phyloP scores from a whole-genome alignment of 768 basidiomycete species.

The Leccinellum rugosiceps region DNA sequence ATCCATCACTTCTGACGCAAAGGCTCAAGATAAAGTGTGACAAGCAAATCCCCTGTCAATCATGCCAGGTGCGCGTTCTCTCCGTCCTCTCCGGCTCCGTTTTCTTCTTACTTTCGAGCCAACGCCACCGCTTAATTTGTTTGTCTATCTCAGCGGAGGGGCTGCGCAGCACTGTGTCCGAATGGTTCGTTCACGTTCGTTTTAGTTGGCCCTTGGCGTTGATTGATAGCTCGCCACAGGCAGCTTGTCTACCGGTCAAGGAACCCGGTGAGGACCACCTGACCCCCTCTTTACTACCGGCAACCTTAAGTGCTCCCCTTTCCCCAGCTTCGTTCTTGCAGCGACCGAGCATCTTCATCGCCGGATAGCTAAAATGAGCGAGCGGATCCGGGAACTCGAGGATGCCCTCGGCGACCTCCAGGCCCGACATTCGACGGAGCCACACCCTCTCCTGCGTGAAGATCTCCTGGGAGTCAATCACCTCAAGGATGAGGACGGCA shows the following conservation, averaged over 20 bases:
- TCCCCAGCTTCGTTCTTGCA: conserved; percentile 52
- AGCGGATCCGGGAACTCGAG: conserved; percentile 57
- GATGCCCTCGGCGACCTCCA: conserved; percentile 56
- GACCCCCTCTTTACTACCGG: neutral
- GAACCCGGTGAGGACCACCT: conserved; percentile 49
- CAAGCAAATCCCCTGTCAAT: conserved; percentile 78
- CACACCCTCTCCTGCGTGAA: conserved; percentile 58
- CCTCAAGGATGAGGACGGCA: conserved; percentile 25
- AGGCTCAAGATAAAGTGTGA: conserved; percentile 81
- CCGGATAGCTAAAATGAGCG: conserved; percentile 49
- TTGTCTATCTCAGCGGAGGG: conserved; percentile 45
- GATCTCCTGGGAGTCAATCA: conserved; percentile 40
- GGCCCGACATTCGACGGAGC: conserved; percentile 46
- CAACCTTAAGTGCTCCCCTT: conserved; percentile 8
- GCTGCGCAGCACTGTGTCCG: conserved; percentile 68
- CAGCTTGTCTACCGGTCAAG: conserved; percentile 76
- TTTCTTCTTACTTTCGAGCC: neutral
- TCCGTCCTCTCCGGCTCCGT: neutral
- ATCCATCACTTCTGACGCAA: conserved; percentile 11
- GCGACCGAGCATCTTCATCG: conserved; percentile 65
- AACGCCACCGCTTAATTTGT: neutral
- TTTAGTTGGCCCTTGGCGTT: neutral
- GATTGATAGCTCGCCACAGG: conserved; percentile 35
- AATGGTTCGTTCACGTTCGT: conserved; percentile 49
- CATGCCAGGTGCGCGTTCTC: conserved; percentile 53